A percentile compares a stretch with the other conserved stretches of the same genome.
Evolutionary conservation across 164 flowering plant genomes (phyloP).

Genomic region (Sedum album): DNA sequence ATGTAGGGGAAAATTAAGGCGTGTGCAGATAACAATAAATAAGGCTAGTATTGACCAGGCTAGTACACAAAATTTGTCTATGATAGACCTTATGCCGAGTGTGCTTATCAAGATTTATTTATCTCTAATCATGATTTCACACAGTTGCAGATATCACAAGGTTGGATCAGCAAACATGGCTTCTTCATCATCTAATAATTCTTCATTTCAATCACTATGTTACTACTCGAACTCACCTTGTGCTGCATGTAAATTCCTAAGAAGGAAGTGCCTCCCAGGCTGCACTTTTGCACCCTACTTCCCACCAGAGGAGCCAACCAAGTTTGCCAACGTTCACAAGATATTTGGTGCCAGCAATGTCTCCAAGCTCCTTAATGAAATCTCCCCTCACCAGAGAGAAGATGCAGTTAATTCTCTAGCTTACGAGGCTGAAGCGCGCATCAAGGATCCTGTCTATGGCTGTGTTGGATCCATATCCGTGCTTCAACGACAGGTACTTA

Average conservation of each 20-base stretch:
- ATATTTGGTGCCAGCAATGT: slow-evolving; percentile 10
- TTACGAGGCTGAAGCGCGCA: slow-evolving; percentile 9
- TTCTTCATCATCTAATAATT: neutral
- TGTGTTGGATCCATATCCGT: slow-evolving; percentile 11
- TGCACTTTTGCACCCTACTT: slow-evolving; percentile 10
- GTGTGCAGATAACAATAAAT: no score
- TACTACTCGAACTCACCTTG: slow-evolving; percentile 7
- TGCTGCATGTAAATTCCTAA: slow-evolving; percentile 10
- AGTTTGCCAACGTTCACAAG: slow-evolving; percentile 10
- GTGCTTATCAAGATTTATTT: neutral
- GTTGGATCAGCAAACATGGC: slow-evolving; percentile 1
- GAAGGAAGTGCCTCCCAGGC: slow-evolving; percentile 9
- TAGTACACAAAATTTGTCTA: neutral
- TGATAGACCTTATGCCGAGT: neutral
- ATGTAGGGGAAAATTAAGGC: neutral
- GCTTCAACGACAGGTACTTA: slow-evolving; percentile 7
- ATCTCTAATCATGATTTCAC: neutral
- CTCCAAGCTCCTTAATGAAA: slow-evolving; percentile 6
- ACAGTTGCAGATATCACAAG: neutral
- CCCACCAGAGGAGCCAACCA: slow-evolving; percentile 10
- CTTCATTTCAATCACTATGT: neutral
- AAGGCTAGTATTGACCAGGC: neutral
- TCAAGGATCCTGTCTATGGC: slow-evolving; percentile 10
- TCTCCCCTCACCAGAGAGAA: slow-evolving; percentile 7
- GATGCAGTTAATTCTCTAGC: slow-evolving; percentile 10